Evolutionary conservation across 2,329 filamentous ascomycete genomes (phyloP).

Genomic region (Xylaria sp.): DNA sequence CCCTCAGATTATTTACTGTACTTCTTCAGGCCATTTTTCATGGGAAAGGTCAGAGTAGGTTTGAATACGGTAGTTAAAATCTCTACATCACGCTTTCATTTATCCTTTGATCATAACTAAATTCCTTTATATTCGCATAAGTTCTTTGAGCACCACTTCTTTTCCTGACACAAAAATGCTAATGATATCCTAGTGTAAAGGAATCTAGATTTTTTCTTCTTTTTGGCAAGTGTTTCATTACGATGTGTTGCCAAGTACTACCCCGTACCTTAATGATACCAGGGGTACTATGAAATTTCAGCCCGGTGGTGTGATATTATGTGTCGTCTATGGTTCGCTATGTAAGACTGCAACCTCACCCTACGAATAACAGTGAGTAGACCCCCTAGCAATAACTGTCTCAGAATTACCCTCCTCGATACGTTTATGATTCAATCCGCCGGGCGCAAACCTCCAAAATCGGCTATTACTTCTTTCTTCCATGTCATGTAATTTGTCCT

Average conservation of each 20-base stretch:
- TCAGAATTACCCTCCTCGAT: neutral
- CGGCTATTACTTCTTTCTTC: neutral
- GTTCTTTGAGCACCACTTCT: too few species aligned
- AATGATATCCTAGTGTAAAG: too few species aligned
- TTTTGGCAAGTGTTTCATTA: neutral
- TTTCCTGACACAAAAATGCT: too few species aligned
- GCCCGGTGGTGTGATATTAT: neutral
- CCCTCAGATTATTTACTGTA: too few species aligned
- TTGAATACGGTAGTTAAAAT: too few species aligned
- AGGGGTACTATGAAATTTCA: neutral
- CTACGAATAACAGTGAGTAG: neutral
- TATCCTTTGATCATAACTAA: too few species aligned
- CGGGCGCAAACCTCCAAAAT: neutral
- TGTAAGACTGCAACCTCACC: neutral
- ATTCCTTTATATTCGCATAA: too few species aligned
- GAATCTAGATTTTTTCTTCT: too few species aligned
- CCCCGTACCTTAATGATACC: neutral
- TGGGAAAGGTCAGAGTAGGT: too few species aligned
- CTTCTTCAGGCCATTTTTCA: too few species aligned
- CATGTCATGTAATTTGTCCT: slow-evolving; percentile 23
- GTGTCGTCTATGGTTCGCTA: neutral
- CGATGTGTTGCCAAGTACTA: neutral
- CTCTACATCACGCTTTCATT: too few species aligned
- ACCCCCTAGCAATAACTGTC: neutral
- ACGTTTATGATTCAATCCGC: neutral